Evolutionary conservation across 2,329 filamentous ascomycete species (phyloP), one percentile per base, ranked within the genome.

Genomic region (Fusarium globosum): DNA sequence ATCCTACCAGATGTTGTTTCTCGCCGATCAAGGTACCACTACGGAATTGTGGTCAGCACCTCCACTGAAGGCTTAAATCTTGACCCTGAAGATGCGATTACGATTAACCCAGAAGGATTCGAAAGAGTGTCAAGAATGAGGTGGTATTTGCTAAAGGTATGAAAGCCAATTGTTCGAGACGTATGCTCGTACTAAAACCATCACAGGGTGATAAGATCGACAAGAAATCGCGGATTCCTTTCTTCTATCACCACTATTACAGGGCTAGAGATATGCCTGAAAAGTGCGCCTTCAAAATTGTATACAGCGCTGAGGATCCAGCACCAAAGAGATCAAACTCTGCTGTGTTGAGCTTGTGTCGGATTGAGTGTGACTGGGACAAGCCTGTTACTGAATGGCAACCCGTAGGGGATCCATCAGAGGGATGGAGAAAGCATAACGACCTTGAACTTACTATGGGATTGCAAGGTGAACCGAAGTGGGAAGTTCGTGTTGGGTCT

Each of bases 261-360:
- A 8, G 23, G 7, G 1, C 12, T 0, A 26, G 2, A 14, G 23
- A 4, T 46, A 0, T 46, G 7, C 23, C 23, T 7, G 8, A 26
- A 20, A 26, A 46, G 0, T 46, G 18, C 1, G 4, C 2, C 4
- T 20, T 26, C 0, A 4, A 10, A 4, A 14, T 46, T 1, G 4
- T 26, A 4, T 46, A 46, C 13, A 62, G 56, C 2, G n/a, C 11
- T 33, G 1, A 52, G 9, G 3, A 45, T 6, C 4, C 9, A 18
- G 61, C 4, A 1, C 39, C 33, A 4, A 65, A 65, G 0, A 62
- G 39, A 2, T n/a, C 14, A 1, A 33, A 23, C 0, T 26, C 33
- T 7, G 35, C 21, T 1, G 57, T 62, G 0, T 21, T 45, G 3
- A 23, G 6, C 15, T 6, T 62, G 3, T 23, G 12, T 45, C 39